Percentiles rank a stretch among this genome's conserved stretches.
Evolutionary conservation across 352 stramenopile genomes (phyloP).

Genomic region (Pythium rishiriense): DNA sequence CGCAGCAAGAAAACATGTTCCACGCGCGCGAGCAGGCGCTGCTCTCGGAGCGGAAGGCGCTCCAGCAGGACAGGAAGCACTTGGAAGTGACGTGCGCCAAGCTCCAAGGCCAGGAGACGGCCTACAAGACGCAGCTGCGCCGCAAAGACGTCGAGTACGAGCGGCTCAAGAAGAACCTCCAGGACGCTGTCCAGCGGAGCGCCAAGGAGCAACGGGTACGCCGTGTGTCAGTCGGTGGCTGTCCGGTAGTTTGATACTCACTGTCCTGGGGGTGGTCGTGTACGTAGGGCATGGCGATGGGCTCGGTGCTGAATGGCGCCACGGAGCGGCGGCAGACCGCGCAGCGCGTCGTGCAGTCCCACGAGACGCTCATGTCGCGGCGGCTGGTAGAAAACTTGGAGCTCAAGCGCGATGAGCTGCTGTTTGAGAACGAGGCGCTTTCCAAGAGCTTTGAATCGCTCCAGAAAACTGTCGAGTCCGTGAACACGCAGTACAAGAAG

Average conservation of each 20-base stretch:
- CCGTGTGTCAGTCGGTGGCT: neutral
- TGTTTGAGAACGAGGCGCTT: slow-evolving; percentile 69
- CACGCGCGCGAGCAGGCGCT: slow-evolving; percentile 60
- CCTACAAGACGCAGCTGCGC: slow-evolving; percentile 71
- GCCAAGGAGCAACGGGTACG: slow-evolving; percentile 59
- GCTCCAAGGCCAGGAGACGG: slow-evolving; percentile 75
- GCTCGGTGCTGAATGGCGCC: slow-evolving; percentile 46
- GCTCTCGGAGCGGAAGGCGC: slow-evolving; percentile 42
- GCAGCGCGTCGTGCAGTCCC: slow-evolving; percentile 36
- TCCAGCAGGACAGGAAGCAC: slow-evolving; percentile 66
- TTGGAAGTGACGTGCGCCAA: slow-evolving; percentile 67
- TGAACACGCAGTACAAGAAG: slow-evolving; percentile 75
- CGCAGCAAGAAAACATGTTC: slow-evolving; percentile 66
- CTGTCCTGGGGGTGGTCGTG: slow-evolving; percentile 8
- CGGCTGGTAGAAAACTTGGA: slow-evolving; percentile 69
- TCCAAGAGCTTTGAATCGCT: slow-evolving; percentile 54
- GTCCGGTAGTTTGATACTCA: neutral
- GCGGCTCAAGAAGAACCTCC: slow-evolving; percentile 66
- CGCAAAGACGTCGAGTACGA: slow-evolving; percentile 79
- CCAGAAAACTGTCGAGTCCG: slow-evolving; percentile 58
- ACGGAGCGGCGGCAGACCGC: slow-evolving; percentile 36
- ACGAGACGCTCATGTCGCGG: slow-evolving; percentile 59
- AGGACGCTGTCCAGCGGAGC: slow-evolving; percentile 48
- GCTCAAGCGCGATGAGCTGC: slow-evolving; percentile 55
- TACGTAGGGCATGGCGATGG: slow-evolving; percentile 42